phyloP scores from a whole-genome alignment of 495 filamentous ascomycete species.

The Filosporella fistucella region DNA sequence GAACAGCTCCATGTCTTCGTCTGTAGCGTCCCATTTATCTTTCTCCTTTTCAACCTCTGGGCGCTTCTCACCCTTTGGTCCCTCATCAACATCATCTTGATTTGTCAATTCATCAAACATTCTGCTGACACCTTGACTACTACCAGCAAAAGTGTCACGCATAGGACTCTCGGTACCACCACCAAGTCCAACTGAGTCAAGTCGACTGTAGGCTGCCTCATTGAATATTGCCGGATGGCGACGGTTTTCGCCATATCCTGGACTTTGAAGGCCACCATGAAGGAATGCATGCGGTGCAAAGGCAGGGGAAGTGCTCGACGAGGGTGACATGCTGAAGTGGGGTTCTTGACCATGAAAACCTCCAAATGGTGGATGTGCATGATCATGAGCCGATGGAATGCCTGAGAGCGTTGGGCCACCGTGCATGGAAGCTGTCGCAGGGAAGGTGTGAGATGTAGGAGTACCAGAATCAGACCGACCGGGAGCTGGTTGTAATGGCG shows the following conservation, averaged over 20 bases:
- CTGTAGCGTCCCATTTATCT: slow-evolving; percentile 16
- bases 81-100: slow-evolving; percentile 39
- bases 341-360: slow-evolving; percentile 14
- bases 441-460: slow-evolving; percentile 23
- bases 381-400: slow-evolving; percentile 13
- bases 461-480: slow-evolving; percentile 26
- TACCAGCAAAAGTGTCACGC: slow-evolving; percentile 19
- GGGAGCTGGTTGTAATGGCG: slow-evolving; percentile 24
- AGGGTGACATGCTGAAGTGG: slow-evolving; percentile 21
- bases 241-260: slow-evolving; percentile 10
- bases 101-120: slow-evolving; percentile 51
- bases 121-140: slow-evolving; percentile 38
- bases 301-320: slow-evolving; percentile 14
- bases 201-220: slow-evolving; percentile 21
- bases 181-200: slow-evolving; percentile 18
- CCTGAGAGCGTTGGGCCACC: slow-evolving; percentile 18
- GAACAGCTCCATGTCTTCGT: slow-evolving; percentile 20
- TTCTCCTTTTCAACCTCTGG: slow-evolving; percentile 8
- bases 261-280: slow-evolving; percentile 17
- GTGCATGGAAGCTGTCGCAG: slow-evolving; percentile 13
- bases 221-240: slow-evolving; percentile 20
- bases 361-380: slow-evolving; percentile 19
- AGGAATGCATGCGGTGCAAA: slow-evolving; percentile 24
- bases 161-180: slow-evolving; percentile 15
- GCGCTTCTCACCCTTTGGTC: slow-evolving; percentile 6